Evolutionary conservation across 164 flowering plant species (phyloP).

Genomic region (Amborella trichopoda): DNA sequence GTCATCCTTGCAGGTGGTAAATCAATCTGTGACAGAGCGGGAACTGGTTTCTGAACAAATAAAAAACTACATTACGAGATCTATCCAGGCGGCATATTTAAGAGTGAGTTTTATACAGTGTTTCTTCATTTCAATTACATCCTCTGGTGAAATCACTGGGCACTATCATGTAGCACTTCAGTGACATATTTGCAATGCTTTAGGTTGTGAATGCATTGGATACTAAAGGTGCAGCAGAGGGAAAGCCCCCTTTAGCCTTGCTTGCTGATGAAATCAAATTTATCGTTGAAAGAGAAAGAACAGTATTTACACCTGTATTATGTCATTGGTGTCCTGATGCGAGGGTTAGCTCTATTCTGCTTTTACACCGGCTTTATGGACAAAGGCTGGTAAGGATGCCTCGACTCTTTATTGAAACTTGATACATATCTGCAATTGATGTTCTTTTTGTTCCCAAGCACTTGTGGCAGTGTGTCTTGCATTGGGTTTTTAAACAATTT

Average conservation of each 20-base stretch:
- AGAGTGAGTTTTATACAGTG: constrained; percentile 29
- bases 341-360: constrained; percentile 30
- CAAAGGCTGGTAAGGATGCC: constrained; percentile 54
- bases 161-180: too few species aligned
- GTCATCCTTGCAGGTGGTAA: too few species aligned
- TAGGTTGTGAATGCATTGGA: constrained; percentile 30
- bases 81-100: constrained; percentile 42
- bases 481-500: too few species aligned
- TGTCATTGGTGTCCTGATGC: constrained; percentile 51
- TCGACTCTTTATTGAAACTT: too few species aligned
- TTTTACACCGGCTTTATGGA: constrained; percentile 50
- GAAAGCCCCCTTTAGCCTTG: constrained; percentile 45
- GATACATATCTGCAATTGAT: too few species aligned
- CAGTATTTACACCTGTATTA: constrained; percentile 42
- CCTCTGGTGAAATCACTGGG: too few species aligned
- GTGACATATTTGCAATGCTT: too few species aligned
- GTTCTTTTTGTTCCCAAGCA: too few species aligned
- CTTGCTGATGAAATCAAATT: constrained; percentile 56
- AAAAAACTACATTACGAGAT: constrained; percentile 27
- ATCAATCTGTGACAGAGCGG: not conserved
- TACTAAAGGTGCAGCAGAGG: constrained; percentile 23
- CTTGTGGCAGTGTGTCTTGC: too few species aligned
- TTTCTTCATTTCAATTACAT: not conserved
- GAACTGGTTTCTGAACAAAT: constrained; percentile 19
- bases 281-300: constrained; percentile 48